A percentile compares a stretch with the other conserved stretches of the same genome.
phyloP scores from a whole-genome alignment of 768 basidiomycete genomes.

The Suillus cothurnatus region DNA sequence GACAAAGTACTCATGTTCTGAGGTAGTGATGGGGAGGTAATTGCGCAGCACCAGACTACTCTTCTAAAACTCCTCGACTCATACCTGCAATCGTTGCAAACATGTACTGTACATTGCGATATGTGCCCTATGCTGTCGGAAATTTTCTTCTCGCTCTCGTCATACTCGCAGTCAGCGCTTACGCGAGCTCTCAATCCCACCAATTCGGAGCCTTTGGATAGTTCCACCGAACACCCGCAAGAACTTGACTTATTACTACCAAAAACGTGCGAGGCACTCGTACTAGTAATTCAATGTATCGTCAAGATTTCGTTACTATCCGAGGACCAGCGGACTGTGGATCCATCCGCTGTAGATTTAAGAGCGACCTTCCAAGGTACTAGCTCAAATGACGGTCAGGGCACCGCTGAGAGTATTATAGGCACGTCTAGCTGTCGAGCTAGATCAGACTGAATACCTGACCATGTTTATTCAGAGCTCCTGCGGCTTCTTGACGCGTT shows the following conservation, averaged over 20 bases:
- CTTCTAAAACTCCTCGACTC: conserved; percentile 87
- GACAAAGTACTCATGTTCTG: conserved; percentile 18
- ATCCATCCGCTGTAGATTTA: conserved; percentile 17
- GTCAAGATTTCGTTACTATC: conserved; percentile 55
- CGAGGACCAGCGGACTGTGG: conserved; percentile 35
- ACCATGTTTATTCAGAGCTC: conserved; percentile 49
- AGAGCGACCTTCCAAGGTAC: conserved; percentile 48
- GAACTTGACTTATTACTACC: conserved; percentile 72
- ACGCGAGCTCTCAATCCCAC: conserved; percentile 43
- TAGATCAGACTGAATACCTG: background rate
- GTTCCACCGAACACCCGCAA: conserved; percentile 22
- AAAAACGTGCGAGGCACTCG: conserved; percentile 78
- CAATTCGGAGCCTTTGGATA: conserved; percentile 14
- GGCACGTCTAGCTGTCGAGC: conserved; percentile 42
- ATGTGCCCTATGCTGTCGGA: conserved; percentile 62
- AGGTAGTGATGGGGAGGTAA: conserved; percentile 63
- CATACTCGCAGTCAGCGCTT: conserved; percentile 58
- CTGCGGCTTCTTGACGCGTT: conserved; percentile 78
- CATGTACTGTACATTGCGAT: conserved; percentile 39
- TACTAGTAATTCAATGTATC: conserved; percentile 78
- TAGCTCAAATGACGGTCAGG: conserved; percentile 40
- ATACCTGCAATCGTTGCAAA: conserved; percentile 62
- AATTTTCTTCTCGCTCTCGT: conserved; percentile 60
- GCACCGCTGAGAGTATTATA: conserved; percentile 57
- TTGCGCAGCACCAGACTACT: conserved; percentile 86